Evolutionary conservation across 2,329 filamentous ascomycete genomes (phyloP).

Genomic region (Fusarium oligoseptatum): DNA sequence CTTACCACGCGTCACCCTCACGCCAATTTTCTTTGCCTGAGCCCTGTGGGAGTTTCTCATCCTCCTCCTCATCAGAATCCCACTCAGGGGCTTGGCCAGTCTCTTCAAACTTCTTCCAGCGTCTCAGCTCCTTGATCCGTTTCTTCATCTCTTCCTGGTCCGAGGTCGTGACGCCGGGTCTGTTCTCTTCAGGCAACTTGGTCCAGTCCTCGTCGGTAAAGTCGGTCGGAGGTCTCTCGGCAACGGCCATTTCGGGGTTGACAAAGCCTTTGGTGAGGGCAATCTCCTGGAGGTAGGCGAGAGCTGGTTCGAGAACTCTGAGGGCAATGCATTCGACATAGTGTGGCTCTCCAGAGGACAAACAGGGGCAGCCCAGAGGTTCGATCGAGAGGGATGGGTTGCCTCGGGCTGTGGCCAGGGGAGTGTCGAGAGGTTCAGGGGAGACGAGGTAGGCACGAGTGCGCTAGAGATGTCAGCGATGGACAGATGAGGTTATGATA

Average conservation of each 20-base stretch:
- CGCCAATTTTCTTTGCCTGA: not conserved
- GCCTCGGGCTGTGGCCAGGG: slow-evolving; percentile 66
- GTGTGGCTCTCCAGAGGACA: slow-evolving; percentile 73
- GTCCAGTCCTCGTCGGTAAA: slow-evolving; percentile 49
- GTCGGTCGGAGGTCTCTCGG: slow-evolving; percentile 37
- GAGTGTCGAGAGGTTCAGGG: slow-evolving; percentile 62
- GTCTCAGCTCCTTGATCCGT: slow-evolving; percentile 42
- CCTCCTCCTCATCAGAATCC: slow-evolving; percentile 39
- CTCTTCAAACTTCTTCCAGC: slow-evolving; percentile 47
- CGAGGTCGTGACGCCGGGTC: slow-evolving; percentile 43
- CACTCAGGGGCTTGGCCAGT: slow-evolving; percentile 44
- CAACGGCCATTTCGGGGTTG: slow-evolving; percentile 56
- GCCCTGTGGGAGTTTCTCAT: slow-evolving; percentile 1
- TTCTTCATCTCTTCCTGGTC: slow-evolving; percentile 40
- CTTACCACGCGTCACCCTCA: slow-evolving; percentile 2
- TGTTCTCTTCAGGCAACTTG: slow-evolving; percentile 47
- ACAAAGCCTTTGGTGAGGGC: slow-evolving; percentile 55
- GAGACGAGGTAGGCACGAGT: slow-evolving; percentile 73
- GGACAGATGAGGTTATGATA: not conserved
- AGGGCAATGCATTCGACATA: slow-evolving; percentile 75
- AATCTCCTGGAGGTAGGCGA: slow-evolving; percentile 73
- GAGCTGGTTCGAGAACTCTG: slow-evolving; percentile 63
- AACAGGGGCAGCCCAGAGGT: slow-evolving; percentile 73
- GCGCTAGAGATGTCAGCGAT: slow-evolving; percentile 57
- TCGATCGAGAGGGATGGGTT: slow-evolving; percentile 59